These are phyloP conservation scores for Massospora cicadina DNA, from an alignment of 371 early-diverging fungal species.

Conservation along the genomic window DNA sequence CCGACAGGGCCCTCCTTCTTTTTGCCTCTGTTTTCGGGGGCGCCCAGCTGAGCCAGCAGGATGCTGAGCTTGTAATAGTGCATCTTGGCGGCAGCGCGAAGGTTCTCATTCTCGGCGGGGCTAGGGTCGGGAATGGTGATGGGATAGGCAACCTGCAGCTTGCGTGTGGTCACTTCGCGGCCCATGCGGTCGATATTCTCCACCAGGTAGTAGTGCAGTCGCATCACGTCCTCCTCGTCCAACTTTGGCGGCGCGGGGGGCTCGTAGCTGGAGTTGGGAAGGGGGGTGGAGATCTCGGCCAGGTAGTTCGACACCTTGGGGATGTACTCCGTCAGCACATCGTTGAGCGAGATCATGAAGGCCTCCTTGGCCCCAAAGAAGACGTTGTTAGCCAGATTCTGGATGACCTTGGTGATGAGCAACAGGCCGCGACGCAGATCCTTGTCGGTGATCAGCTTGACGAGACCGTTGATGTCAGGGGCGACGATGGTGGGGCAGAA, in stretches of 20 bases:
- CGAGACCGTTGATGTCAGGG: constrained; percentile 45
- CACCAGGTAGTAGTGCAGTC: constrained; percentile 44
- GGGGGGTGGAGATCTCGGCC: constrained; percentile 29
- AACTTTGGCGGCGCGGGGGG: constrained; percentile 4
- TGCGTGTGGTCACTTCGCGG: constrained; percentile 33
- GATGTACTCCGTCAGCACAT: constrained; percentile 56
- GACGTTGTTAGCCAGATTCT: constrained; percentile 86
- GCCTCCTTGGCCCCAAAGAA: constrained; percentile 84
- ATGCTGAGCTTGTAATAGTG: constrained; percentile 57
- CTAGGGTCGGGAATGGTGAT: neutral
- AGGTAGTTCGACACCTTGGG: constrained; percentile 40
- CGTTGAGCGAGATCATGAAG: constrained; percentile 75
- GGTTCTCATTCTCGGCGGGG: constrained; percentile 18
- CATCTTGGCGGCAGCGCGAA: constrained; percentile 22
- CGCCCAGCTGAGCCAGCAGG: constrained; percentile 67
- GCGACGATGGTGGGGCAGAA: constrained; percentile 89
- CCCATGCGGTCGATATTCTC: constrained; percentile 54
- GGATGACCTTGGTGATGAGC: constrained; percentile 83
- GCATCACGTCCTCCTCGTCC: constrained; percentile 36
- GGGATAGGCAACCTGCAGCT: constrained; percentile 10
- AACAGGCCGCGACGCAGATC: constrained; percentile 71
- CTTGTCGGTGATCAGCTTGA: constrained; percentile 29
- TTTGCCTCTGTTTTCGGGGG: constrained; percentile 39
- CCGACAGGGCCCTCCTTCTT: constrained; percentile 39
- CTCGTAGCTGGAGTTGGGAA: neutral